These are phyloP conservation scores for Obelidium mucronatum DNA, from an alignment of 192 early-diverging fungal genomes.

Conservation along the genomic window DNA sequence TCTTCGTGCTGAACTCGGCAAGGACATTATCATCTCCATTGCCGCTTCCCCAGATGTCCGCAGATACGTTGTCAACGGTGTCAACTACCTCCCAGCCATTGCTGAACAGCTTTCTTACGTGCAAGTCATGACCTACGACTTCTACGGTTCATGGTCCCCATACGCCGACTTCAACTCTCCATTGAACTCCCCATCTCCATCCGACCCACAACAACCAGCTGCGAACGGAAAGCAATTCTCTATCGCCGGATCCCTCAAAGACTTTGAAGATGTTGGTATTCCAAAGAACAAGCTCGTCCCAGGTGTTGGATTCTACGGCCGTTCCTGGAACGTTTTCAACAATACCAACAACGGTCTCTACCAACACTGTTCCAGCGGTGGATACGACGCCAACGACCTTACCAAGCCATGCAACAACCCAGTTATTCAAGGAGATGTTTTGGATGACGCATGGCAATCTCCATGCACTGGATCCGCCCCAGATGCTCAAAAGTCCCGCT, in stretches of 20 bases:
- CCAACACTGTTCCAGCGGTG: background rate
- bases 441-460: slow-evolving; percentile 10
- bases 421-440: slow-evolving; percentile 24
- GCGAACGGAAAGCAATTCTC: slow-evolving; percentile 10
- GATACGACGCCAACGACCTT: slow-evolving; percentile 3
- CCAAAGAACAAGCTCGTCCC: background rate
- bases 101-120: slow-evolving; percentile 12
- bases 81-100: slow-evolving; percentile 8
- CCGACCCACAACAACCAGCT: slow-evolving; percentile 21
- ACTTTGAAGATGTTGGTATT: background rate
- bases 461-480: background rate
- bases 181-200: slow-evolving; percentile 12
- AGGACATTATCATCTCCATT: slow-evolving; percentile 16
- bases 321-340: slow-evolving; percentile 12
- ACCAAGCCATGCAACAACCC: too few relatives aligned
- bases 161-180: slow-evolving; percentile 31
- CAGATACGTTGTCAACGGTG: slow-evolving; percentile 5
- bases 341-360: slow-evolving; percentile 24
- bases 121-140: slow-evolving; percentile 23
- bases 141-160: slow-evolving; percentile 5
- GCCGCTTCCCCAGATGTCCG: slow-evolving; percentile 21
- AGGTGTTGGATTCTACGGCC: slow-evolving; percentile 27
- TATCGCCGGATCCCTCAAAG: background rate
- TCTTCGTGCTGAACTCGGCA: slow-evolving; percentile 22
- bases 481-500: background rate